Evolutionary conservation across 129 eudicot genomes (phyloP).

Genomic region (Helianthus annuus): DNA sequence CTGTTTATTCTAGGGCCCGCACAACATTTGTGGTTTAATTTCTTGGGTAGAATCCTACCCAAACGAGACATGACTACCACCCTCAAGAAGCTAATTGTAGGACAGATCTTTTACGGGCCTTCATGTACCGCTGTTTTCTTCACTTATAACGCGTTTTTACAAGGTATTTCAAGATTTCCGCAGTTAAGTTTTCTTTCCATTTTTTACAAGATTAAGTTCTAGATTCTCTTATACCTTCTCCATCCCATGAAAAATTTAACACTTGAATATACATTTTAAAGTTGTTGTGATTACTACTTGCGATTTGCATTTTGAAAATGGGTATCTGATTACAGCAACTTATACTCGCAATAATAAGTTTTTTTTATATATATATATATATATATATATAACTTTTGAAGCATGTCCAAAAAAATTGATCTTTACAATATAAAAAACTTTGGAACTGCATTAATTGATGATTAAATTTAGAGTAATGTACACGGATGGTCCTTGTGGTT

Average conservation of each 20-base stretch:
- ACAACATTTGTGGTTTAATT: slow-evolving; percentile 76
- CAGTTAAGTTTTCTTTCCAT: neutral
- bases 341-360: neutral
- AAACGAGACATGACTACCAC: slow-evolving; percentile 64
- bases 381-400: neutral
- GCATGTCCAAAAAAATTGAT: neutral
- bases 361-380: no score
- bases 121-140: slow-evolving; percentile 55
- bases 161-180: slow-evolving; percentile 46
- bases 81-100: slow-evolving; percentile 62
- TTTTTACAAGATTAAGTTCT: neutral
- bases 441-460: neutral
- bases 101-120: slow-evolving; percentile 75
- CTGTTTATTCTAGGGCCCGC: slow-evolving; percentile 62
- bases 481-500: no score
- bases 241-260: neutral
- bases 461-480: neutral
- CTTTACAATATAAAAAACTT: no score
- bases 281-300: neutral
- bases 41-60: slow-evolving; percentile 55
- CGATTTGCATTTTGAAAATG: neutral
- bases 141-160: slow-evolving; percentile 73
- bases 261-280: neutral
- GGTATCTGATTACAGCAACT: neutral
- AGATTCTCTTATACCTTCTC: neutral